Evolutionary conservation across 352 stramenopile species (phyloP).

Genomic region (Pythium phragmitis): DNA sequence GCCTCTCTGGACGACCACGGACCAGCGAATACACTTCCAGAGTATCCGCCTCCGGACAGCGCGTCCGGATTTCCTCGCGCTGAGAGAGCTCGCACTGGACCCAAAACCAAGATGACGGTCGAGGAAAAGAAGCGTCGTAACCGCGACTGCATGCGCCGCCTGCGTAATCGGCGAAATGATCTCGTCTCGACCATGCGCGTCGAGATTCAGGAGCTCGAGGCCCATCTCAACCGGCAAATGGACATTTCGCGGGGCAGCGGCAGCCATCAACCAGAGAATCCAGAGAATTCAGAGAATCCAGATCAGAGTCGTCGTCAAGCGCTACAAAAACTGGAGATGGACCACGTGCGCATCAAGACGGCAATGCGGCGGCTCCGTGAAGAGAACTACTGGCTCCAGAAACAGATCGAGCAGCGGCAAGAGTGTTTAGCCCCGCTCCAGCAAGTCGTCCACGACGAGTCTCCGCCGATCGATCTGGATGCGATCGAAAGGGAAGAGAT

Average conservation of each 20-base stretch:
- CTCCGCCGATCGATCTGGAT: constrained; percentile 16
- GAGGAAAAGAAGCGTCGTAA: constrained; percentile 33
- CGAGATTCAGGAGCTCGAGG: constrained; percentile 23
- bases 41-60: background rate
- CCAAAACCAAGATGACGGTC: constrained; percentile 17
- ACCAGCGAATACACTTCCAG: background rate
- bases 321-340: constrained; percentile 1
- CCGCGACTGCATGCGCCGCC: constrained; percentile 30
- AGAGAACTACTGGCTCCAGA: constrained; percentile 36
- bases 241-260: background rate
- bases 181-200: constrained; percentile 18
- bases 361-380: constrained; percentile 26
- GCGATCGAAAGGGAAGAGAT: constrained; percentile 22
- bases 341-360: constrained; percentile 23
- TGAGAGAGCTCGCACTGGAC: background rate
- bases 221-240: constrained; percentile 16
- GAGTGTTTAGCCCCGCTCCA: constrained; percentile 6
- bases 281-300: background rate
- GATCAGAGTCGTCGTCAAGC: background rate
- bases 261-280: constrained; percentile 1
- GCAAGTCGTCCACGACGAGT: constrained; percentile 6
- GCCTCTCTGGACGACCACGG: constrained; percentile 4
- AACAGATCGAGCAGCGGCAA: constrained; percentile 19
- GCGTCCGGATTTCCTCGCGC: background rate
- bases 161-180: constrained; percentile 22